Conservation (phyloP, 2,329 filamentous ascomycete species). For the Trichoderma arundinaceum region DNA sequence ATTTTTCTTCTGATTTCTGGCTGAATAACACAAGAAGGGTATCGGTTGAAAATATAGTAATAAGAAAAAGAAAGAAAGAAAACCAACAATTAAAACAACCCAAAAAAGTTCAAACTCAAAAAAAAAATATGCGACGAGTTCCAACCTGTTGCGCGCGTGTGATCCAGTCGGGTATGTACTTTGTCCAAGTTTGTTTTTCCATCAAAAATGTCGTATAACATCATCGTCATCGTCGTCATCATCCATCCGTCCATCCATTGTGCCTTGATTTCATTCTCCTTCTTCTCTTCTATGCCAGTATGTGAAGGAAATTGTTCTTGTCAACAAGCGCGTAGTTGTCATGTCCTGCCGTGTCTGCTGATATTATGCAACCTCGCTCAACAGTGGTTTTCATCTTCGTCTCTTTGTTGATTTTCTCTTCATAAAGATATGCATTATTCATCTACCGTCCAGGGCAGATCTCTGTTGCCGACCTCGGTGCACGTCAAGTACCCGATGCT, state of each 20-base stretch:
- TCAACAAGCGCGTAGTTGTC: background rate
- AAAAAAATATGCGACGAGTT: background rate
- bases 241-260: background rate
- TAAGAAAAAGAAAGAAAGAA: background rate
- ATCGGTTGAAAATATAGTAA: slow-evolving; percentile 20
- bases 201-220: slow-evolving; percentile 20
- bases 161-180: background rate
- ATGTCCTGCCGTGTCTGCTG: background rate
- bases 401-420: background rate
- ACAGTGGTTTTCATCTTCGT: background rate
- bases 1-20: too few relatives aligned
- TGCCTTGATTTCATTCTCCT: background rate
- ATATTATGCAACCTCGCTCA: background rate
- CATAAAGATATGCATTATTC: slow-evolving; percentile 34
- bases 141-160: background rate
- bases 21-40: too few relatives aligned
- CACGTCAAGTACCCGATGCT: slow-evolving; percentile 59
- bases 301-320: background rate
- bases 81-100: slow-evolving; percentile 6
- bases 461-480: slow-evolving; percentile 54
- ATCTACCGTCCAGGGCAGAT: slow-evolving; percentile 57
- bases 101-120: background rate
- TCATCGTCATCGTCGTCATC: slow-evolving; percentile 16
- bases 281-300: background rate
- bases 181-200: background rate